Evolutionary conservation across 2,329 filamentous ascomycete genomes (phyloP).

Genomic region (Pseudopyrenochaeta lycopersici): DNA sequence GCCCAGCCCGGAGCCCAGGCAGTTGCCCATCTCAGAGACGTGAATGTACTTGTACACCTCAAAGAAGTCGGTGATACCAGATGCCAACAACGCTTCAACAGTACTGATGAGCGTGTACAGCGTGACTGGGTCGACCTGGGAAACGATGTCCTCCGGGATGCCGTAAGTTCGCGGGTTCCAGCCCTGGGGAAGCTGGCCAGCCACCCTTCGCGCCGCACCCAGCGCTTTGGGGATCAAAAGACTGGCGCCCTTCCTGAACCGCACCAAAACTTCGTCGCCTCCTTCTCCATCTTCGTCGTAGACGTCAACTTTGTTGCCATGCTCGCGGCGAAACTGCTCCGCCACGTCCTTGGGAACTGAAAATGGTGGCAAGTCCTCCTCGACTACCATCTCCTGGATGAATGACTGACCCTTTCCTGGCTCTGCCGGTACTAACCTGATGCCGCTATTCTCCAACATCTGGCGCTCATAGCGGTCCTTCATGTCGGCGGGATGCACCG

Average conservation of each 20-base stretch:
- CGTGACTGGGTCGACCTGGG: conserved; percentile 95
- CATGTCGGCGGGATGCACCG: conserved; percentile 97
- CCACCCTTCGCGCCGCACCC: conserved; percentile 95
- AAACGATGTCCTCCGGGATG: conserved; percentile 96
- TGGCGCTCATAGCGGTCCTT: conserved; percentile 97
- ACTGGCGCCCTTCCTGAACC: conserved; percentile 92
- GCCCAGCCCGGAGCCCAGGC: conserved; percentile 97
- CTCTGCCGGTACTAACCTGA: conserved; percentile 96
- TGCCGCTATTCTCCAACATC: conserved; percentile 96
- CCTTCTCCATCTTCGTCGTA: conserved; percentile 94
- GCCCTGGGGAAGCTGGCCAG: conserved; percentile 94
- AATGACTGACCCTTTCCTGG: conserved; percentile 98
- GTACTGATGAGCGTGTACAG: conserved; percentile 94
- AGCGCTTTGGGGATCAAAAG: conserved; percentile 97
- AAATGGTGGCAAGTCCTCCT: conserved; percentile 96
- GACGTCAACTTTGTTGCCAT: conserved; percentile 96
- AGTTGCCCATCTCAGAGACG: conserved; percentile 97
- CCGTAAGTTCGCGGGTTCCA: conserved; percentile 98
- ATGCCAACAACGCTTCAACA: conserved; percentile 86
- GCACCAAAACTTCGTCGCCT: conserved; percentile 93
- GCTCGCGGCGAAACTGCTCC: conserved; percentile 95
- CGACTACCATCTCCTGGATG: conserved; percentile 95
- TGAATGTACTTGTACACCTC: conserved; percentile 99
- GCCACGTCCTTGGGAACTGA: conserved; percentile 97
- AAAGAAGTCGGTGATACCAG: conserved; percentile 97